Evolutionary conservation across 2,329 filamentous ascomycete genomes (phyloP).

Genomic region (Cordyceps farinosa): DNA sequence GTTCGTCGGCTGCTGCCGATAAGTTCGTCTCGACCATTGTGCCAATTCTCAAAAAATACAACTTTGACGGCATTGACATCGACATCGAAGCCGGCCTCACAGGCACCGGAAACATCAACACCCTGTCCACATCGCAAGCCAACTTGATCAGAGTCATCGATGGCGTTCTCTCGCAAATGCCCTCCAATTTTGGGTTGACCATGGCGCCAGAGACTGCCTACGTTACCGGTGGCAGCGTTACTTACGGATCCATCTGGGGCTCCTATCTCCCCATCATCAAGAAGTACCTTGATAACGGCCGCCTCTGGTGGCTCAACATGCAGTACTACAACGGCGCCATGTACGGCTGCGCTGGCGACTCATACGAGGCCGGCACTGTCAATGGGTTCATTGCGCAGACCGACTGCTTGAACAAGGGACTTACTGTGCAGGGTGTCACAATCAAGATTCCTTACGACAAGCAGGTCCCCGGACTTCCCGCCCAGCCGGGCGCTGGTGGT

Average conservation of each 20-base stretch:
- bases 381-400: slow-evolving; percentile 34
- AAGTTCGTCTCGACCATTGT: slow-evolving; percentile 34
- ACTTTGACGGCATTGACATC: slow-evolving; percentile 37
- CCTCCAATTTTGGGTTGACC: slow-evolving; percentile 57
- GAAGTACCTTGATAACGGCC: slow-evolving; percentile 35
- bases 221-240: slow-evolving; percentile 32
- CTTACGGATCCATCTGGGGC: slow-evolving; percentile 34
- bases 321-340: slow-evolving; percentile 38
- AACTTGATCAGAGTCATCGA: slow-evolving; percentile 37
- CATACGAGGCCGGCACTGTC: slow-evolving; percentile 31
- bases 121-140: slow-evolving; percentile 30
- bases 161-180: slow-evolving; percentile 42
- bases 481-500: slow-evolving; percentile 31
- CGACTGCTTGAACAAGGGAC: slow-evolving; percentile 33
- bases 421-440: slow-evolving; percentile 30
- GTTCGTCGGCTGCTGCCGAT: slow-evolving; percentile 31
- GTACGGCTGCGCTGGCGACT: slow-evolving; percentile 34
- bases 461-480: slow-evolving; percentile 36
- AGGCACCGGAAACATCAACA: slow-evolving; percentile 30
- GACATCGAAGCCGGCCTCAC: slow-evolving; percentile 33
- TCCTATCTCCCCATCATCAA: slow-evolving; percentile 36
- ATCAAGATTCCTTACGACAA: slow-evolving; percentile 32
- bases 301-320: slow-evolving; percentile 37
- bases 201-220: slow-evolving; percentile 40
- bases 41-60: slow-evolving; percentile 33